Percentiles rank a stretch among this genome's conserved stretches.
Conservation (phyloP, 345 rosid species). For the Psidium guajava region DNA sequence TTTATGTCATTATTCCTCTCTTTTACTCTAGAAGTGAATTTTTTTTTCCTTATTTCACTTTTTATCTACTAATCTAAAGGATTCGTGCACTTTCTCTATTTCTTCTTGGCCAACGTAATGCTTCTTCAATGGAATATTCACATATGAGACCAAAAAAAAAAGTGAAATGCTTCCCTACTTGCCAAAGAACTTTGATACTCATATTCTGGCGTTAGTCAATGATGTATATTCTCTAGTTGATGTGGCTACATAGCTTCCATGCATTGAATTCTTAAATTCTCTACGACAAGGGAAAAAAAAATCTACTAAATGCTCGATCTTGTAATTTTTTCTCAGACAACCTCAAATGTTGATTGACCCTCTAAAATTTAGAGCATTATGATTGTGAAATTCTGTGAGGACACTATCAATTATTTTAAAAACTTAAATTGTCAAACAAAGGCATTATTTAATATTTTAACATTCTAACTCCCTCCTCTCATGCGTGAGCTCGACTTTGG, state of each 20-base stretch:
- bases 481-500: accelerated
- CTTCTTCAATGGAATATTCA: neutral
- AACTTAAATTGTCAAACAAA: neutral
- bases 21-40: neutral
- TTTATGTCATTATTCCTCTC: too few species aligned
- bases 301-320: neutral
- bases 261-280: neutral
- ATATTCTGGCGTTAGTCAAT: neutral
- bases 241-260: neutral
- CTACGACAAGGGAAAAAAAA: neutral
- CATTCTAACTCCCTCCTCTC: neutral
- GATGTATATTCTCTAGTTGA: neutral
- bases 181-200: neutral
- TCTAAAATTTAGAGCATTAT: neutral
- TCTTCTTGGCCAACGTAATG: neutral
- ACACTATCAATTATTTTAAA: neutral
- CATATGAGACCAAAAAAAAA: neutral
- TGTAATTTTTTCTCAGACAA: neutral
- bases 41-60: neutral
- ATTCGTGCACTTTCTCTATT: neutral
- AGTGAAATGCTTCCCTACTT: neutral
- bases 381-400: accelerated
- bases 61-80: neutral
- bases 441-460: neutral
- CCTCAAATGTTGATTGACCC: neutral